These are phyloP conservation scores for Aspergillus hortae DNA, from an alignment of 2,329 filamentous ascomycete species.

Conservation along the genomic window DNA sequence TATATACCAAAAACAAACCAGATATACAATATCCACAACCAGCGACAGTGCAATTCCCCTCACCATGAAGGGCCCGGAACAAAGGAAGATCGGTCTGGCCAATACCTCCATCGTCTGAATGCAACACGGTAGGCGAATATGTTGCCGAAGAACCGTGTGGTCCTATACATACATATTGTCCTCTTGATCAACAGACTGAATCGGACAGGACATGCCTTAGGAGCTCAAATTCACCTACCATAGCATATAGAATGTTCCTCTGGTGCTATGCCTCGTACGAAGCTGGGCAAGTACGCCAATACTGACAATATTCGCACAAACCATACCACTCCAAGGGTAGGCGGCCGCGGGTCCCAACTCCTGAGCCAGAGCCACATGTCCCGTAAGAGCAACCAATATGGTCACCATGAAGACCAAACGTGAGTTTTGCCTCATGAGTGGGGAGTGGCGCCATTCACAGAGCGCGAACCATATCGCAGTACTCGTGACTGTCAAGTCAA, in stretches of 20 bases:
- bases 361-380: constrained; percentile 5
- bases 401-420: constrained; percentile 4
- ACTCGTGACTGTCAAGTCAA: constrained; percentile 11
- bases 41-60: constrained; percentile 9
- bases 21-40: constrained; percentile 7
- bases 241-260: constrained; percentile 10
- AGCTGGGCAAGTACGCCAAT: constrained; percentile 8
- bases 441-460: constrained; percentile 16
- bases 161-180: constrained; percentile 3
- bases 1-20: constrained; percentile 2
- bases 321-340: constrained; percentile 6
- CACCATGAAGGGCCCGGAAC: constrained; percentile 7
- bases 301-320: constrained; percentile 9
- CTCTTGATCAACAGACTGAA: not conserved
- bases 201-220: not conserved
- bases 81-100: constrained; percentile 8
- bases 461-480: constrained; percentile 8
- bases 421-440: constrained; percentile 13
- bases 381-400: constrained; percentile 1
- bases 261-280: constrained; percentile 6
- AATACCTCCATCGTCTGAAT: constrained; percentile 7
- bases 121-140: constrained; percentile 1
- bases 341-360: constrained; percentile 9
- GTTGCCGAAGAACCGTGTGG: constrained; percentile 9
- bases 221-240: constrained; percentile 4